A percentile compares a stretch with the other conserved stretches of the same genome.
Conservation (phyloP, 495 filamentous ascomycete genomes). For the Annulohypoxylon nitens region DNA sequence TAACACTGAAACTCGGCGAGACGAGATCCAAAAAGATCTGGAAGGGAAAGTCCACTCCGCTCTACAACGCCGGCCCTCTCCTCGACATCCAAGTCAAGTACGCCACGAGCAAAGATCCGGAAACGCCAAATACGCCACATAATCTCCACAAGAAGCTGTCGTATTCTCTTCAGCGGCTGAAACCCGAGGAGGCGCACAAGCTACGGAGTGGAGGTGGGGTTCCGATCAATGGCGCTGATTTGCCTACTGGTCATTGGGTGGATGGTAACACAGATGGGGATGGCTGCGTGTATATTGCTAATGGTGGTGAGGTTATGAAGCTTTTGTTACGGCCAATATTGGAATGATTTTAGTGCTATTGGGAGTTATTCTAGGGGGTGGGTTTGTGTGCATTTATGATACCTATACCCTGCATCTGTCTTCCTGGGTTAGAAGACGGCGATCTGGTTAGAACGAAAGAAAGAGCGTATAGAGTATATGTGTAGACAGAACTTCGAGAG, state of each 20-base stretch:
- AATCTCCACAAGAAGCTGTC: conserved; percentile 18
- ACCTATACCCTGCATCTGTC: not conserved
- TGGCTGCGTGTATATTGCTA: conserved; percentile 29
- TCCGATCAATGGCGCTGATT: not conserved
- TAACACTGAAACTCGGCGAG: conserved; percentile 5
- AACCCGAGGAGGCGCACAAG: conserved; percentile 7
- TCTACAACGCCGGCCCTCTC: conserved; percentile 38
- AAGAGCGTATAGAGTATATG: no score
- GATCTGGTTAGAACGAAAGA: not conserved
- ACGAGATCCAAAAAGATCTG: conserved; percentile 13
- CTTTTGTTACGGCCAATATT: conserved; percentile 5
- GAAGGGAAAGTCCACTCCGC: conserved; percentile 33
- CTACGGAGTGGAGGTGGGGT: not conserved
- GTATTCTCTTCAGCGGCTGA: conserved; percentile 15
- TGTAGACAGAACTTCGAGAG: no score
- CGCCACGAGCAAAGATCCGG: not conserved
- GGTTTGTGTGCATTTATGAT: not conserved
- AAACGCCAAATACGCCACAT: not conserved
- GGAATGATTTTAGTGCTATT: not conserved
- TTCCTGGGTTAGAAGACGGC: not conserved
- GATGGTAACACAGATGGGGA: conserved; percentile 16
- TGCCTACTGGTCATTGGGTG: conserved; percentile 22
- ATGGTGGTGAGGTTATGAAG: conserved; percentile 28
- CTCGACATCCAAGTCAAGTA: conserved; percentile 50
- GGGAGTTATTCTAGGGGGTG: not conserved